These are phyloP conservation scores for Phaeophleospora eucalypticola DNA, from an alignment of 2,329 filamentous ascomycete species.

Conservation along the genomic window DNA sequence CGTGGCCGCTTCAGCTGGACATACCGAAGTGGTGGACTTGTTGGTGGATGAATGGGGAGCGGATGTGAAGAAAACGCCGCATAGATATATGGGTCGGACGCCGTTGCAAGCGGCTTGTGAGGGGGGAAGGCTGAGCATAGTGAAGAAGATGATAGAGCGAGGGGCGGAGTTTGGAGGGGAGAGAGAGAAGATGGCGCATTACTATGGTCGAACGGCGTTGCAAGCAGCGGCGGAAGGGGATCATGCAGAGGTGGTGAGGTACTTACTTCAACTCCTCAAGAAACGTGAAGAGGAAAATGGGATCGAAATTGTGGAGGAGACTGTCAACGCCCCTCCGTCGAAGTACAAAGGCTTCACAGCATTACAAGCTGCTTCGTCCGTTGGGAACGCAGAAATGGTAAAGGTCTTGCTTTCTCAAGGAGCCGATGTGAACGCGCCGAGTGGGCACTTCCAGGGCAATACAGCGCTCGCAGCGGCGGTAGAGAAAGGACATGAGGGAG, in stretches of 20 bases:
- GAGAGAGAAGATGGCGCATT: slow-evolving; percentile 11
- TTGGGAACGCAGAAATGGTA: slow-evolving; percentile 12
- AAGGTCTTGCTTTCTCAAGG: slow-evolving; percentile 12
- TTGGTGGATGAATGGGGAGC: slow-evolving; percentile 18
- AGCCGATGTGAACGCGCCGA: slow-evolving; percentile 20
- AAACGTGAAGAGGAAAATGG: too few species aligned
- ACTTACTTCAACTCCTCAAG: slow-evolving; percentile 13
- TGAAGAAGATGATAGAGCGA: slow-evolving; percentile 11
- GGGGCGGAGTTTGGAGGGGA: slow-evolving; percentile 16
- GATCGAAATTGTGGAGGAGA: slow-evolving; percentile 2
- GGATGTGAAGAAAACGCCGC: slow-evolving; percentile 14
- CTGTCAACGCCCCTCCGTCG: slow-evolving; percentile 11
- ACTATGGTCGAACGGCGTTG: slow-evolving; percentile 17
- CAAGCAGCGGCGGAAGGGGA: slow-evolving; percentile 16
- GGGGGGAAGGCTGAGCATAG: slow-evolving; percentile 13
- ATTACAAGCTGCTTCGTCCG: slow-evolving; percentile 19
- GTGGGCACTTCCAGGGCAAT: slow-evolving; percentile 13
- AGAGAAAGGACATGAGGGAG: slow-evolving; percentile 17
- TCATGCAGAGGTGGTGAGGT: slow-evolving; percentile 15
- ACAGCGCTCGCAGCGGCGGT: slow-evolving; percentile 21
- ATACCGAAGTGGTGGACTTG: slow-evolving; percentile 12
- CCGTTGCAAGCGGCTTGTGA: slow-evolving; percentile 22
- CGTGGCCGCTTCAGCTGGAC: slow-evolving; percentile 17
- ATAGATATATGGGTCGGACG: slow-evolving; percentile 21
- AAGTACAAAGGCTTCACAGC: slow-evolving; percentile 20